Evolutionary conservation across 371 early-diverging fungal species (phyloP).

Genomic region (Lichtheimia ramosa): DNA sequence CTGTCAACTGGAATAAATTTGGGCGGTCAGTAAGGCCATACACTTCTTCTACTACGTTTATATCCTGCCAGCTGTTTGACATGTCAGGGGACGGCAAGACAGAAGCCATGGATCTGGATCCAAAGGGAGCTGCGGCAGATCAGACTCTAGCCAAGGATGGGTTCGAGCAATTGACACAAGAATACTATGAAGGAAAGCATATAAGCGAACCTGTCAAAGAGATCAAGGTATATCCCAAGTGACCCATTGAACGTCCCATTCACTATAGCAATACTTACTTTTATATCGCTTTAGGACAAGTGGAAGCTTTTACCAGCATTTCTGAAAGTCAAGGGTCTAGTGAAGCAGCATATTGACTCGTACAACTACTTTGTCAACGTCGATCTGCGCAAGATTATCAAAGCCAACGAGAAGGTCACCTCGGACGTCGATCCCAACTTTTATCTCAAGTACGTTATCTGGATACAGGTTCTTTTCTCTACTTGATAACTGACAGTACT

Average conservation of each 20-base stretch:
- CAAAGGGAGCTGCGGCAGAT: not conserved
- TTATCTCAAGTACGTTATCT: constrained; percentile 78
- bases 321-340: constrained; percentile 97
- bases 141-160: constrained; percentile 26
- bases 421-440: constrained; percentile 99
- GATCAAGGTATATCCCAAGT: constrained; percentile 38
- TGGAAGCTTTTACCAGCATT: constrained; percentile 98
- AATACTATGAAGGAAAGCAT: constrained; percentile 49
- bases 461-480: not conserved
- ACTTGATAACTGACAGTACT: not conserved
- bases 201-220: constrained; percentile 48
- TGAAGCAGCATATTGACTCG: constrained; percentile 99
- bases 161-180: constrained; percentile 39
- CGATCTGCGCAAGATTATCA: constrained; percentile 94
- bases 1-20: too few species aligned
- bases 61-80: too few species aligned
- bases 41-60: too few species aligned
- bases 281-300: constrained; percentile 75
- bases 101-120: constrained; percentile 7
- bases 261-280: not conserved
- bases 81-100: constrained; percentile 1
- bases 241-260: too few species aligned
- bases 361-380: constrained; percentile 99
- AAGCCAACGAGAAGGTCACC: constrained; percentile 94
- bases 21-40: too few species aligned